Evolutionary conservation across 331 rosid genomes (phyloP), one percentile per base, ranked within the genome.

Genomic region (Saraca asoca): DNA sequence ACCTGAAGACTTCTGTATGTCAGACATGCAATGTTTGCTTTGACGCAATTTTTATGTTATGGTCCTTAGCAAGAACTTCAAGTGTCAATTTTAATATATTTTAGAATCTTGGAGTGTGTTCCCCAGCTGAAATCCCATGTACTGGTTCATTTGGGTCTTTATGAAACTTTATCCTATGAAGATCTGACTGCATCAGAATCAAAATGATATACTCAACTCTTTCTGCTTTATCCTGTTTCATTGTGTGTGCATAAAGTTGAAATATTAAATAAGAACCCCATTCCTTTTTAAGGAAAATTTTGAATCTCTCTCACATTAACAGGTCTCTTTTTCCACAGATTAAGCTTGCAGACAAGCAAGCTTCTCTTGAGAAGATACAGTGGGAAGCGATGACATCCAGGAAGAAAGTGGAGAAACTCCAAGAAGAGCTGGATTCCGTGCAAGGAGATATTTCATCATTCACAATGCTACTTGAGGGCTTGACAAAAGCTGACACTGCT

Each of bases 301-400:
- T 12, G 17, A 49, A 39, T 17, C 15, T 29, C 37, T 79, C 58
- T 24, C 5, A 14, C 60, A 17, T 58, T 58, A 37, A 83, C 48
- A 29, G 24, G 31, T 57, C 12, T 78, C 19, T 2, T 74, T 58
- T 67, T 61, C 33, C 37, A 35, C 80, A 94, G 99, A 86, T 94
- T 74, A 90, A 82, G 80, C 97, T 94, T 67, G 99, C 99, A 51
- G 99, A 94, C 68, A 94, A 88, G 87, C 99, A 94, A 83, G 99
- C 99, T 71, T 87, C 89, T 14, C 77, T 94, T 68, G 99, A 94
- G 68, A 94, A 80, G 81, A 75, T 81, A 68, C 89, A 83, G 42
- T 90, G 99, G 99, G 95, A 90, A 83, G 94, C 89, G 14, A 75
- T 75, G 82, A 83, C 97, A 66, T 81, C 95, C 48, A 86, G 75